Percentiles rank a stretch among this genome's conserved stretches.
Evolutionary conservation across 805 yeast genomes (phyloP).

Genomic region (Clavispora vitiphila): DNA sequence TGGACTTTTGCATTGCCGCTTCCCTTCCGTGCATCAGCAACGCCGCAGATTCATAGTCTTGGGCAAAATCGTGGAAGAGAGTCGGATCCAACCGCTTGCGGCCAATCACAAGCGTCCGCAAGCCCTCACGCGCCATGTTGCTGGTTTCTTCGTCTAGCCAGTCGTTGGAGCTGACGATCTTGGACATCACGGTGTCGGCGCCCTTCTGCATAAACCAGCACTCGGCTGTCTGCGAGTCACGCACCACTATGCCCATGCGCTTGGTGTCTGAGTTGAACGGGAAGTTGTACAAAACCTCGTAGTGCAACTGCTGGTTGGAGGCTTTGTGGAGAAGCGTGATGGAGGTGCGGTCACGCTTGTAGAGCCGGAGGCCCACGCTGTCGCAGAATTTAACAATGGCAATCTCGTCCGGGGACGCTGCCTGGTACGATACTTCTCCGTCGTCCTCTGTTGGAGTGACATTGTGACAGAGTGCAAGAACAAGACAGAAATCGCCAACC

Average conservation of each 20-base stretch:
- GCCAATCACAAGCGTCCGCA: conserved; percentile 92
- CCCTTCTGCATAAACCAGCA: conserved; percentile 89
- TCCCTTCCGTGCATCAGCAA: conserved; percentile 80
- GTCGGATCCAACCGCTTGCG: conserved; percentile 60
- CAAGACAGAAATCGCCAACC: conserved; percentile 74
- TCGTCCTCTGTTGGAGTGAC: conserved; percentile 82
- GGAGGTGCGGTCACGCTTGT: conserved; percentile 75
- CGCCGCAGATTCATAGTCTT: conserved; percentile 66
- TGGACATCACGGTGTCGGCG: conserved; percentile 91
- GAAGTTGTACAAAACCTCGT: conserved; percentile 73
- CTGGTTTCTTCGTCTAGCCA: conserved; percentile 98
- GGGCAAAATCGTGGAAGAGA: conserved; percentile 57
- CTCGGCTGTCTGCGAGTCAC: conserved; percentile 59
- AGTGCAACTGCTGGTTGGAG: conserved; percentile 47
- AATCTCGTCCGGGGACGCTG: conserved; percentile 97
- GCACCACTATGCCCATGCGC: conserved; percentile 88
- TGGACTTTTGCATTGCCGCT: conserved; percentile 59
- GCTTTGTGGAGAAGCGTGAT: conserved; percentile 63
- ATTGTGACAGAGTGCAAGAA: conserved; percentile 92
- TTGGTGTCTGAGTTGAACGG: conserved; percentile 96
- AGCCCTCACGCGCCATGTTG: conserved; percentile 97
- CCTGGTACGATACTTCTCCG: conserved; percentile 65
- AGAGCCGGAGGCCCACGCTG: conserved; percentile 72
- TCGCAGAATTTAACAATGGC: conserved; percentile 95
- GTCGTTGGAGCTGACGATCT: conserved; percentile 78